phyloP scores from a whole-genome alignment of 2,329 filamentous ascomycete genomes.

The Xylariaceae sp. region DNA sequence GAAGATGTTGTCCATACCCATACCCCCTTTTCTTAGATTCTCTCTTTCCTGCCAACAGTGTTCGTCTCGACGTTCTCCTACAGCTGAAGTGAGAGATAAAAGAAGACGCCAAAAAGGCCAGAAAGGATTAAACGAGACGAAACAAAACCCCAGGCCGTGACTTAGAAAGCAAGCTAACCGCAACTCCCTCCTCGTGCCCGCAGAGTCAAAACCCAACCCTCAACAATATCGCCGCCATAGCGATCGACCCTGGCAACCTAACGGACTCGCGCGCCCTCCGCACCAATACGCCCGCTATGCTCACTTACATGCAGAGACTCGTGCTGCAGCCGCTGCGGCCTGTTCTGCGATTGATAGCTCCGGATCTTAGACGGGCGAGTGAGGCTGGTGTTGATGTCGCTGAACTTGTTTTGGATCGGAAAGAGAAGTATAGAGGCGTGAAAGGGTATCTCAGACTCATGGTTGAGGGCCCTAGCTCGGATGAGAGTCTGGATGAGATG shows the following conservation, averaged over 20 bases:
- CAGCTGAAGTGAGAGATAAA: no score
- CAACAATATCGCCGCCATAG: constrained; percentile 27
- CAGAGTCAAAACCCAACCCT: no score
- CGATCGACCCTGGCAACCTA: constrained; percentile 30
- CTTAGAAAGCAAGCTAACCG: no score
- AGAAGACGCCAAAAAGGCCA: no score
- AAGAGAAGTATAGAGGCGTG: constrained; percentile 28
- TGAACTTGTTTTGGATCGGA: constrained; percentile 19
- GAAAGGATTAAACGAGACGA: no score
- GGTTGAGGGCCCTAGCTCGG: constrained; percentile 16
- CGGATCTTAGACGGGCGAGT: constrained; percentile 28
- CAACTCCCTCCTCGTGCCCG: no score
- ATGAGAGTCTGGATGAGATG: constrained; percentile 19
- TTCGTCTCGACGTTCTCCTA: no score
- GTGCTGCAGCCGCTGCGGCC: constrained; percentile 23
- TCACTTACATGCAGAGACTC: constrained; percentile 26
- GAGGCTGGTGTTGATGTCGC: constrained; percentile 26
- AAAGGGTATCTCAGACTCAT: constrained; percentile 31
- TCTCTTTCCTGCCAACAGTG: no score
- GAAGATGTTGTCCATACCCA: no score
- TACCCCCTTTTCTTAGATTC: no score
- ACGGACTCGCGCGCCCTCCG: constrained; percentile 35
- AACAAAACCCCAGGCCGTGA: no score
- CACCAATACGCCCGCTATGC: constrained; percentile 29
- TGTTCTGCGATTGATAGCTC: constrained; percentile 29